Percentiles rank a stretch among this genome's conserved stretches.
Evolutionary conservation across 495 filamentous ascomycete genomes (phyloP).

Genomic region (Glonium stellatum): DNA sequence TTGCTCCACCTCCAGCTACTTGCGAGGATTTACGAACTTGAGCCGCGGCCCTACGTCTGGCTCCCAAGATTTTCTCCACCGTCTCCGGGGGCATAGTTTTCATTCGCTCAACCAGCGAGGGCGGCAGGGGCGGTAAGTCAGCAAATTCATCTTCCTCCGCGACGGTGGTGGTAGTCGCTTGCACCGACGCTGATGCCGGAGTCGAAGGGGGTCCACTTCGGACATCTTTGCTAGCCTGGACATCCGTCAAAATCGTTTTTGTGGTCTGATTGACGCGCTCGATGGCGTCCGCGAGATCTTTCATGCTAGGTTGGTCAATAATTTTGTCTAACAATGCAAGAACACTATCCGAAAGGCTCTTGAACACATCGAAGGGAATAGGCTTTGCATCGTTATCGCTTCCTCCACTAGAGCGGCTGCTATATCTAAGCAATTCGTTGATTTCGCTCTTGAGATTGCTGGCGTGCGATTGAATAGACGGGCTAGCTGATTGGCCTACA

Average conservation of each 20-base stretch:
- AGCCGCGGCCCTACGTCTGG: neutral
- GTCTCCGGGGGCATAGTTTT: neutral
- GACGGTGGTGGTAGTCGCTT: neutral
- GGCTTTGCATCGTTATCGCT: neutral
- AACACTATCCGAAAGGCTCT: slow-evolving; percentile 3
- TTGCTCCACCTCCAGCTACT: neutral
- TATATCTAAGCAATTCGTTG: neutral
- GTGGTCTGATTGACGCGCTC: slow-evolving; percentile 12
- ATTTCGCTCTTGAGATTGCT: neutral
- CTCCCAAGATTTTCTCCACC: slow-evolving; percentile 2
- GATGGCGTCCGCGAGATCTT: slow-evolving; percentile 10
- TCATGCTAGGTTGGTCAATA: slow-evolving; percentile 7
- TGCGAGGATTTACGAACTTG: neutral
- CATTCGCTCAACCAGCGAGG: neutral
- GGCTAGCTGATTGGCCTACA: neutral
- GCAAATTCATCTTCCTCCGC: neutral
- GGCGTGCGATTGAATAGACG: neutral
- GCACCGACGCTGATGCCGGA: neutral
- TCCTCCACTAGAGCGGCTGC: neutral
- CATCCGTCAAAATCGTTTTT: slow-evolving; percentile 6
- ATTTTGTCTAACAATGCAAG: slow-evolving; percentile 4
- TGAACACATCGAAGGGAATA: slow-evolving; percentile 4
- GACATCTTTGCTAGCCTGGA: neutral
- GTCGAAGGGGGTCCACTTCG: no score
- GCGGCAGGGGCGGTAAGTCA: neutral